These are phyloP conservation scores for Huntiella bhutanensis DNA, from an alignment of 2,329 filamentous ascomycete genomes.

Conservation along the genomic window DNA sequence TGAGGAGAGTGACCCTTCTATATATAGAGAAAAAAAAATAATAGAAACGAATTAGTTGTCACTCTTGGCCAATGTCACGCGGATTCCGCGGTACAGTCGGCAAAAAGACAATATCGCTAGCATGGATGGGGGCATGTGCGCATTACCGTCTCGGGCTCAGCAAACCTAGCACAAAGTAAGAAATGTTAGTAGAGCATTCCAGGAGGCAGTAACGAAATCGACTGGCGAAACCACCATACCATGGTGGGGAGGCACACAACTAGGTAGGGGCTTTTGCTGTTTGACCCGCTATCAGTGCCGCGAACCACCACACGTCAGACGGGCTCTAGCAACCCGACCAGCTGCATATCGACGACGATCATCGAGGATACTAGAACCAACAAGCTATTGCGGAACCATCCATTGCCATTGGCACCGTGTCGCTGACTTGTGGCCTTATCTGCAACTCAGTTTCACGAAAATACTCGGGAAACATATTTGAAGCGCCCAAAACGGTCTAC, in stretches of 20 bases:
- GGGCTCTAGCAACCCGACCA: background rate
- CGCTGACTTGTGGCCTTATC: too few species aligned
- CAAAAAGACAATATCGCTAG: background rate
- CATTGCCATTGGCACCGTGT: too few species aligned
- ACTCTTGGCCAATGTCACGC: background rate
- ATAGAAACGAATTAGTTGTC: conserved; percentile 1
- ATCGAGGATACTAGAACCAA: too few species aligned
- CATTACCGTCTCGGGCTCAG: conserved; percentile 52
- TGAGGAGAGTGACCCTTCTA: conserved; percentile 14
- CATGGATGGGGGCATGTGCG: conserved; percentile 2
- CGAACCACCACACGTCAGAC: background rate
- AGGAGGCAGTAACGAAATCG: background rate
- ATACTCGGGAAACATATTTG: too few species aligned
- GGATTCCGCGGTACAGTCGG: background rate
- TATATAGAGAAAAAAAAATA: conserved; percentile 1
- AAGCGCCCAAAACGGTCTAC: too few species aligned
- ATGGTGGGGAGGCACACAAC: background rate
- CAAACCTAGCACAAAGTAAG: conserved; percentile 33
- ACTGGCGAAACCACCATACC: conserved; percentile 11
- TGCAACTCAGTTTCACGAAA: too few species aligned
- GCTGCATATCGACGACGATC: too few species aligned
- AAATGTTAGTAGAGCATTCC: conserved; percentile 5
- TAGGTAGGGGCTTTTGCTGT: background rate
- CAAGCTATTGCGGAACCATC: too few species aligned
- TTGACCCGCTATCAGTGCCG: background rate